Conservation (phyloP, 2,329 filamentous ascomycete species). For the Aspergillus jensenii region DNA sequence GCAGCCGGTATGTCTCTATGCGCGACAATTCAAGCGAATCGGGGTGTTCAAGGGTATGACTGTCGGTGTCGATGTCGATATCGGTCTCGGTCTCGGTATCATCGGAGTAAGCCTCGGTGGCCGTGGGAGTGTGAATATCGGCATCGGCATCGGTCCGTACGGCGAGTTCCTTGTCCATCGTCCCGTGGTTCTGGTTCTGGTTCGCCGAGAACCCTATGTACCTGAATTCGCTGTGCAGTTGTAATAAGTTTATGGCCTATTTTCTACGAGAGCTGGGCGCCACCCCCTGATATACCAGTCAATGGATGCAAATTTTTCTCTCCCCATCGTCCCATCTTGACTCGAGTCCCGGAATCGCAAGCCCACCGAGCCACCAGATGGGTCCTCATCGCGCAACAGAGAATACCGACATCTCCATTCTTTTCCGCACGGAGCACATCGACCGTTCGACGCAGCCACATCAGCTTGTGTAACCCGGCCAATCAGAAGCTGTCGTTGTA, state of each 20-base stretch:
- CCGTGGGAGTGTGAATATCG: neutral
- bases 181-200: neutral
- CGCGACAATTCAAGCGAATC: conserved; percentile 21
- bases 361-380: neutral
- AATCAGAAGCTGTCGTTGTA: neutral
- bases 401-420: conserved; percentile 8
- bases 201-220: neutral
- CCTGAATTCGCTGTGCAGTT: neutral
- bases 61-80: conserved; percentile 12
- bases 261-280: neutral
- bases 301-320: neutral
- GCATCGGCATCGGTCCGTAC: neutral
- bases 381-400: neutral
- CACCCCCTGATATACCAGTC: neutral
- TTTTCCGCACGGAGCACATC: conserved; percentile 16
- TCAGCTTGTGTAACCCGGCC: neutral
- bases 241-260: neutral
- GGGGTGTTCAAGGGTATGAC: conserved; percentile 13
- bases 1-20: conserved; percentile 23
- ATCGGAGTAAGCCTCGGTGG: conserved; percentile 6
- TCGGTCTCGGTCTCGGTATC: conserved; percentile 5
- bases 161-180: neutral
- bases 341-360: neutral
- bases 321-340: neutral
- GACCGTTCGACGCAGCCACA: conserved; percentile 2